These are phyloP conservation scores for Xylariaceae sp. DNA, from an alignment of 2,329 filamentous ascomycete genomes.

Conservation along the genomic window DNA sequence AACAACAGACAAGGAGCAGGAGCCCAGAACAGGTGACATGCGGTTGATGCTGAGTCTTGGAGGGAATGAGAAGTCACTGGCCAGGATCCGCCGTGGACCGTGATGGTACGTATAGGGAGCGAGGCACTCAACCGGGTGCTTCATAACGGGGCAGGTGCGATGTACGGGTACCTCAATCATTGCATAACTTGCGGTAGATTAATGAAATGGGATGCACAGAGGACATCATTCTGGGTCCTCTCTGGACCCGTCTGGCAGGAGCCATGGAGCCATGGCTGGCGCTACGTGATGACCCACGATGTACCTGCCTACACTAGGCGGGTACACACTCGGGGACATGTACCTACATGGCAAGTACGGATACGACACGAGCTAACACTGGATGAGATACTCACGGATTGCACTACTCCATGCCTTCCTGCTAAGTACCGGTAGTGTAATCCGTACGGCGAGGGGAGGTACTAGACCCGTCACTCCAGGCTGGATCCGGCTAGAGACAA, in stretches of 20 bases:
- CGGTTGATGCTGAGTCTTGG: slow-evolving; percentile 5
- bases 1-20: slow-evolving; percentile 10
- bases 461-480: background rate
- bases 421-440: background rate
- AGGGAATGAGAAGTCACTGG: slow-evolving; percentile 7
- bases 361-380: too few species aligned
- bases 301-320: too few species aligned
- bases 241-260: too few species aligned
- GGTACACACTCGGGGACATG: too few species aligned
- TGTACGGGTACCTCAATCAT: background rate
- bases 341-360: too few species aligned
- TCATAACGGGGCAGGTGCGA: background rate
- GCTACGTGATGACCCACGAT: too few species aligned
- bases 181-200: background rate
- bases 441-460: slow-evolving; percentile 5
- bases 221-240: too few species aligned
- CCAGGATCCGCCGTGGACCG: background rate
- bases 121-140: background rate
- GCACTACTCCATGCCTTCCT: too few species aligned
- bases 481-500: background rate
- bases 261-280: too few species aligned
- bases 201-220: background rate
- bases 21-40: slow-evolving; percentile 7
- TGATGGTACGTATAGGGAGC: background rate
- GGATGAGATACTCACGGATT: too few species aligned